Evolutionary conservation across 768 basidiomycete species (phyloP).

Genomic region (Tephrocybe sp.): DNA sequence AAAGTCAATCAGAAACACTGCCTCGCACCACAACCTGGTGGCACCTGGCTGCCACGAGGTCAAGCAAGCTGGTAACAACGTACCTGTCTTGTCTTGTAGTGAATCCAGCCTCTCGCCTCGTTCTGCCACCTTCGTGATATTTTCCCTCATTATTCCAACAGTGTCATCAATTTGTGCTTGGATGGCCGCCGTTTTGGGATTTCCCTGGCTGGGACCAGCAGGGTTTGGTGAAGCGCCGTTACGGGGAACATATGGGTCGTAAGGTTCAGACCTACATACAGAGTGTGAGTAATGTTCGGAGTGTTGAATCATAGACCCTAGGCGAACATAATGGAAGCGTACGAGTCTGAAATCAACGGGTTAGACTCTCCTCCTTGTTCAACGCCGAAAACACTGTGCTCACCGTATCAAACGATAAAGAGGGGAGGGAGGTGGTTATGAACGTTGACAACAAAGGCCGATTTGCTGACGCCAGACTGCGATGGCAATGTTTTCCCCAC

Average conservation of each 20-base stretch:
- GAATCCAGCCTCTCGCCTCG: slow-evolving; percentile 92
- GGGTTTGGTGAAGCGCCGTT: slow-evolving; percentile 65
- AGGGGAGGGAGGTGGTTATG: slow-evolving; percentile 20
- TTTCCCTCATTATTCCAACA: slow-evolving; percentile 96
- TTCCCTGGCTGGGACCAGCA: slow-evolving; percentile 52
- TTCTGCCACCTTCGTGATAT: slow-evolving; percentile 95
- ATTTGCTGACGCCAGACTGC: slow-evolving; percentile 23
- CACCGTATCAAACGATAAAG: slow-evolving; percentile 42
- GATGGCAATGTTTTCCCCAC: slow-evolving; percentile 28
- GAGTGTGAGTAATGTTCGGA: slow-evolving; percentile 14
- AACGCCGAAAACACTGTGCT: slow-evolving; percentile 14
- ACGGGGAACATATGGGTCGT: slow-evolving; percentile 97
- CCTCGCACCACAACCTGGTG: background rate
- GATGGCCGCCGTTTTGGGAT: slow-evolving; percentile 89
- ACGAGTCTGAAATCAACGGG: slow-evolving; percentile 21
- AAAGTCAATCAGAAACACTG: slow-evolving; percentile 11
- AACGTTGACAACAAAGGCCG: slow-evolving; percentile 24
- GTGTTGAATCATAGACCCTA: slow-evolving; percentile 8
- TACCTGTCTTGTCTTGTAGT: slow-evolving; percentile 97
- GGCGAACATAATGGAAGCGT: slow-evolving; percentile 40
- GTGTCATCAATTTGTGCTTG: slow-evolving; percentile 98
- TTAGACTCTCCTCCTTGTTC: background rate
- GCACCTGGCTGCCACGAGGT: slow-evolving; percentile 1
- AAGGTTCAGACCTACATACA: slow-evolving; percentile 90
- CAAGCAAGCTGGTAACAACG: slow-evolving; percentile 26